phyloP scores from a whole-genome alignment of 352 stramenopile species.

The Chrysophaeum taylorii region DNA sequence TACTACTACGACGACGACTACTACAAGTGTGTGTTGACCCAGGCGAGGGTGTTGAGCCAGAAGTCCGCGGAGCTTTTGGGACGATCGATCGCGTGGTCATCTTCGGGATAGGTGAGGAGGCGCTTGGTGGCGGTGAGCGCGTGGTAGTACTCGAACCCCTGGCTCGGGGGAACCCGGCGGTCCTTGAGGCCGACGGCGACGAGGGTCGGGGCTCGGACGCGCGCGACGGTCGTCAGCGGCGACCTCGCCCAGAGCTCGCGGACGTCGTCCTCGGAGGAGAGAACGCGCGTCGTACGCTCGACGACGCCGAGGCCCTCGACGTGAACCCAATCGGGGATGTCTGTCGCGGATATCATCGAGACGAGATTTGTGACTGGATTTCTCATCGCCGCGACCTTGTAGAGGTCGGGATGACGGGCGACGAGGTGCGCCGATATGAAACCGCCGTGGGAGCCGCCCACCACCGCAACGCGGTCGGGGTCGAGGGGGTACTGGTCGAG shows the following conservation, averaged over 20 bases:
- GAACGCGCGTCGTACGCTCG: no score
- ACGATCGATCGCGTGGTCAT: slow-evolving; percentile 36
- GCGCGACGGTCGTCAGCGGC: slow-evolving; percentile 63
- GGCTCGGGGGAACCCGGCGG: slow-evolving; percentile 67
- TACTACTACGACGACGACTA: no score
- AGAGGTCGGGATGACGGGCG: slow-evolving; percentile 82
- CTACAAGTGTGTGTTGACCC: slow-evolving; percentile 12
- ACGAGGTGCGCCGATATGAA: slow-evolving; percentile 83
- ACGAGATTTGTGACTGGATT: slow-evolving; percentile 88
- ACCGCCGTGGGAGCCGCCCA: slow-evolving; percentile 84
- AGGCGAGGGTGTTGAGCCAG: slow-evolving; percentile 23
- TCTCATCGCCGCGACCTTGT: slow-evolving; percentile 62
- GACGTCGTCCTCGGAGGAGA: no score
- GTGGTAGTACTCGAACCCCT: slow-evolving; percentile 83
- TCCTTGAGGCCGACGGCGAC: slow-evolving; percentile 80
- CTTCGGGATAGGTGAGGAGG: slow-evolving; percentile 29
- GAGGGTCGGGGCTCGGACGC: slow-evolving; percentile 72
- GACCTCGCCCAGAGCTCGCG: slow-evolving; percentile 28
- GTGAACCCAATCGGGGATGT: slow-evolving; percentile 90
- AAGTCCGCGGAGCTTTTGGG: slow-evolving; percentile 31
- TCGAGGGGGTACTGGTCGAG: slow-evolving; percentile 62
- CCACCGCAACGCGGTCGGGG: slow-evolving; percentile 65
- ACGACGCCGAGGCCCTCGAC: slow-evolving; percentile 65
- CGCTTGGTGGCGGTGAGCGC: slow-evolving; percentile 43
- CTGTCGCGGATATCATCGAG: slow-evolving; percentile 76